Percentiles rank a stretch among this genome's conserved stretches.
Evolutionary conservation across 192 early-diverging fungal genomes (phyloP).

Genomic region (Obelidium mucronatum): DNA sequence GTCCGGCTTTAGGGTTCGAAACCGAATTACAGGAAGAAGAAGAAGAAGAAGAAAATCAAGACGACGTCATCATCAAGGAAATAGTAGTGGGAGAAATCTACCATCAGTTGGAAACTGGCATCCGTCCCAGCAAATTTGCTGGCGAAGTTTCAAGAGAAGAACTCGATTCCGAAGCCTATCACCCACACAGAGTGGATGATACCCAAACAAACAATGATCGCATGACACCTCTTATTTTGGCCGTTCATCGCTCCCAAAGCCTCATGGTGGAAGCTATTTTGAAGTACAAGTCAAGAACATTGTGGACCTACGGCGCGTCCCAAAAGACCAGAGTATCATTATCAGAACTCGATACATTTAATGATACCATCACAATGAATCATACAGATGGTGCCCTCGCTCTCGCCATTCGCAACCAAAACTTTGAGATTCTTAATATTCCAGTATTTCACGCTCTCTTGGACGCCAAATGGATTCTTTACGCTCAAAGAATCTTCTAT

Average conservation of each 20-base stretch:
- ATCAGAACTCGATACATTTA: slow-evolving; percentile 34
- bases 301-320: slow-evolving; percentile 29
- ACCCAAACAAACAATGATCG: slow-evolving; percentile 14
- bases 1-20: background rate
- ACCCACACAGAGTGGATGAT: slow-evolving; percentile 4
- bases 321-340: background rate
- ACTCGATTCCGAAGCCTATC: background rate
- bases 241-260: slow-evolving; percentile 14
- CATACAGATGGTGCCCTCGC: slow-evolving; percentile 25
- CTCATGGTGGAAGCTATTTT: slow-evolving; percentile 32
- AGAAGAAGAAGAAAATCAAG: slow-evolving; percentile 4
- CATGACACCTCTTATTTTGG: slow-evolving; percentile 29
- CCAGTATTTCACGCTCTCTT: slow-evolving; percentile 33
- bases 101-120: slow-evolving; percentile 24
- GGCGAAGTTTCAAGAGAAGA: background rate
- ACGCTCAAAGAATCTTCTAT: slow-evolving; percentile 28
- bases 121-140: background rate
- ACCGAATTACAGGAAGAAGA: background rate
- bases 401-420: slow-evolving; percentile 31
- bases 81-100: slow-evolving; percentile 23
- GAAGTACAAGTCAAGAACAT: slow-evolving; percentile 29
- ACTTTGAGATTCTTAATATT: slow-evolving; percentile 21
- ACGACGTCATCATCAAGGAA: background rate
- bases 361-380: slow-evolving; percentile 25
- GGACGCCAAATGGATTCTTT: slow-evolving; percentile 35